Conservation (phyloP, 2,329 filamentous ascomycete species). For the Aspergillus thermomutatus region DNA sequence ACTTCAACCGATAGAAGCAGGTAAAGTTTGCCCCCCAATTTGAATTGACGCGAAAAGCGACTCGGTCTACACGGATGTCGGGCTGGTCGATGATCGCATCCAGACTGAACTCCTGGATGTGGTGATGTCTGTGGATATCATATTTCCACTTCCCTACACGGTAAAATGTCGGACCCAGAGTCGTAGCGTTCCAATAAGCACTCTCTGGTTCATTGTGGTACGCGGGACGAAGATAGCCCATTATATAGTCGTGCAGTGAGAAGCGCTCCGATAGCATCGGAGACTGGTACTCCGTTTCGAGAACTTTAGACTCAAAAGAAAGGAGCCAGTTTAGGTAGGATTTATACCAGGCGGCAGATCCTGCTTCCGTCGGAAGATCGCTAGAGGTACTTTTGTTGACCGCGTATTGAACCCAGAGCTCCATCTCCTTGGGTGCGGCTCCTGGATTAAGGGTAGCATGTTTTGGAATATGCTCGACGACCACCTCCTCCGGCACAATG, state of each 20-base stretch:
- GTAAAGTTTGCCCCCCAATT: slow-evolving; percentile 45
- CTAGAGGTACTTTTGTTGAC: slow-evolving; percentile 29
- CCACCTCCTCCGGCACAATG: slow-evolving; percentile 65
- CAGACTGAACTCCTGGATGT: slow-evolving; percentile 40
- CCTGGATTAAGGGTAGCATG: slow-evolving; percentile 60
- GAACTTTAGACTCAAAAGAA: neutral
- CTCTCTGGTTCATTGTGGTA: slow-evolving; percentile 28
- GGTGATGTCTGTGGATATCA: slow-evolving; percentile 29
- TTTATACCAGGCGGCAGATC: neutral
- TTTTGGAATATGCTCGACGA: slow-evolving; percentile 68
- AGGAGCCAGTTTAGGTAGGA: neutral
- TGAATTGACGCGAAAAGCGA: slow-evolving; percentile 40
- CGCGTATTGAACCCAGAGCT: slow-evolving; percentile 63
- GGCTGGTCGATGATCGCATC: slow-evolving; percentile 37
- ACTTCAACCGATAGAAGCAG: slow-evolving; percentile 45
- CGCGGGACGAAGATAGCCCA: slow-evolving; percentile 28
- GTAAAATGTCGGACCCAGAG: slow-evolving; percentile 37
- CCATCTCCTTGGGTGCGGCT: slow-evolving; percentile 63
- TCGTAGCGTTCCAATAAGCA: slow-evolving; percentile 34
- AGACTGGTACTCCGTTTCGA: neutral
- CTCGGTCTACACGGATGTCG: slow-evolving; percentile 34
- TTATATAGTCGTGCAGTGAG: slow-evolving; percentile 29
- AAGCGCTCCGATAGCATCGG: slow-evolving; percentile 5
- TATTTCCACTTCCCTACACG: slow-evolving; percentile 40
- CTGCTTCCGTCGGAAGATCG: neutral